Base-by-base conservation (phyloP, 495 filamentous ascomycete genomes). In the Schizothecium vesticola region DNA sequence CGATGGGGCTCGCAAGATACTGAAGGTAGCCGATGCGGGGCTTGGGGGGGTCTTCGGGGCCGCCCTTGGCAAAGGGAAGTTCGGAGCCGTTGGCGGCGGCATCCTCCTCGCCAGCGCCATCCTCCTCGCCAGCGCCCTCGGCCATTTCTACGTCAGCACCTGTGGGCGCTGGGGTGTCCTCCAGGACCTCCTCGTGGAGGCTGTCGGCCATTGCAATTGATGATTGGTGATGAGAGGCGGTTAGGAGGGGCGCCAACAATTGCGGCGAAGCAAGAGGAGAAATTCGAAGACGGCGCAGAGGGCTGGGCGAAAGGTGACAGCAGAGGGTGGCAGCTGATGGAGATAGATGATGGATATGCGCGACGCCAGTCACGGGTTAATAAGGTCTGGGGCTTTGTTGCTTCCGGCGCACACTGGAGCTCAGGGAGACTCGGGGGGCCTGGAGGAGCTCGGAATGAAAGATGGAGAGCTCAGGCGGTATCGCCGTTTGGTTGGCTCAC, bases 1-100 rank as follows among this genome's bases (percentile, higher is more conserved):
- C 86, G 24, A 96, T 87, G 0, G 94, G 93, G 33, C 90, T 93
- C 63, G 85, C 88, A 23, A 97, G 84, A 75, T 89, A 90, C 75
- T 85, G 88, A 59, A 80, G 74, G 65, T 81, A 85, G 26, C 74
- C 79, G 61, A 72, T 70, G 63, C 82, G 79, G 59, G 80, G 77
- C 22, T 79, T 75, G 2, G 62, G 62, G 11, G 61, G 33, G 11
- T 78, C 75, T n/a, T 78, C 74, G 61, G 80, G 74, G n/a, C 72
- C 71, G 57, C 77, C 79, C 68, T 82, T 81, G 61, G 75, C 75
- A 61, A 83, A 83, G 57, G 81, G 79, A 5, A 83, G 75, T 56
- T 75, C 77, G 59, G 71, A 64, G 33, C 64, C 72, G 23, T 73
- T 74, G 25, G 65, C 65, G 55, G 65, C 61, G 19, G 65, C 72